Evolutionary conservation across 331 rosid genomes (phyloP), one percentile per base, ranked within the genome.

Genomic region (Pyrus hybrid): DNA sequence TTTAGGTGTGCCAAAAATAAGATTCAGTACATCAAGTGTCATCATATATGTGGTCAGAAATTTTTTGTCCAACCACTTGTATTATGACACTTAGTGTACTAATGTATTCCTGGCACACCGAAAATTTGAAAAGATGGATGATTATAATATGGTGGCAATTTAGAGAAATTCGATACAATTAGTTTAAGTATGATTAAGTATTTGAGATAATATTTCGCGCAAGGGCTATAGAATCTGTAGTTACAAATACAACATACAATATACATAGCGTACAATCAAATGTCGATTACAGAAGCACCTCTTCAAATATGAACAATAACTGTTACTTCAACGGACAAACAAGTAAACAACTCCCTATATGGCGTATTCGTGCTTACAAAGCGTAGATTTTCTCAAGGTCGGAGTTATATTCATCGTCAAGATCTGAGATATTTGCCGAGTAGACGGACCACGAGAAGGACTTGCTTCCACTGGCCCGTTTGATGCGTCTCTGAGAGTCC

Each of bases 381-480:
- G 99, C 99, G 76, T 82, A 90, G 33, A 94, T 92, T 83, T 80
- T 94, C 73, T 94, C 99, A 20, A 86, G 75, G 62, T 94, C 97
- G 10, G 99, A 93, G 80, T 92, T 82, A 61, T 87, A 87, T 68
- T 92, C 93, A 56, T 90, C 92, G 49, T 90, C 97, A 43, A 78
- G 78, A 76, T 90, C 97, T 12, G 99, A 94, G 67, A 90, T 76
- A 75, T 94, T 85, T 28, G 90, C 98, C 12, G 99, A 94, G 83
- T 94, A 85, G 16, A 72, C 33, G 5, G 99, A 87, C 97, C 99
- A 95, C 0, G 99, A 94, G 78, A 92, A 92, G 51, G 99, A 94
- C 79, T 86, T 92, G 87, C 97, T 92, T 81, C 95, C 95, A 60
- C 90, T 84, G 1, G 96, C 84, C 63, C 93, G 83, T 82, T 70